phyloP scores from a whole-genome alignment of 2,329 filamentous ascomycete genomes.

The Talaromyces sp. region DNA sequence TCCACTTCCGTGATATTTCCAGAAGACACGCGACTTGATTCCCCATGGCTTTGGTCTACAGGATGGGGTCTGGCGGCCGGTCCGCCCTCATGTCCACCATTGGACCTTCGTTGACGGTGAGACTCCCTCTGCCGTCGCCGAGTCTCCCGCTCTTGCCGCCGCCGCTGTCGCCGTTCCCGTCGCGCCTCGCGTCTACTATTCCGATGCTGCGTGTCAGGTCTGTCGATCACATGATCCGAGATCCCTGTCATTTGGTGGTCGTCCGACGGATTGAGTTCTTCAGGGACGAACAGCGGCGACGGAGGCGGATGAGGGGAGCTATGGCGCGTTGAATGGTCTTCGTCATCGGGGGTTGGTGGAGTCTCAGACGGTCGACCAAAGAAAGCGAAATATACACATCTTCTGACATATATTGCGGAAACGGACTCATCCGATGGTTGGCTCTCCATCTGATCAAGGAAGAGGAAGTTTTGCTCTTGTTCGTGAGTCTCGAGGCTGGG shows the following conservation, averaged over 20 bases:
- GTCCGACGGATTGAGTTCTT: not conserved
- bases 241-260: not conserved
- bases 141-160: too few species aligned
- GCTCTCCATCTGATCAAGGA: slow-evolving; percentile 22
- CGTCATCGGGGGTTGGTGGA: not conserved
- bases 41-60: not conserved
- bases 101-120: slow-evolving; percentile 9
- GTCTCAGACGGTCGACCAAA: slow-evolving; percentile 16
- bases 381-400: slow-evolving; percentile 25
- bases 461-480: slow-evolving; percentile 23
- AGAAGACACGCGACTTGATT: not conserved
- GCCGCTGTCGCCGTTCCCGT: not conserved
- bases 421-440: slow-evolving; percentile 15
- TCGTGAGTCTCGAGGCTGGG: slow-evolving; percentile 13
- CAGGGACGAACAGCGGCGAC: not conserved
- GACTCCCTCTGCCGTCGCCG: not conserved
- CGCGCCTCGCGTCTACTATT: slow-evolving; percentile 15
- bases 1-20: not conserved
- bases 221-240: not conserved
- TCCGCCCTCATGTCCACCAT: not conserved
- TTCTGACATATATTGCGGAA: slow-evolving; percentile 22
- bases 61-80: not conserved
- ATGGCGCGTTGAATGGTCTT: not conserved
- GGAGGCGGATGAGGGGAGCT: not conserved
- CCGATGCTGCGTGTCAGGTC: not conserved